Conservation (phyloP, 495 filamentous ascomycete genomes). For the Tuber melanosporum region DNA sequence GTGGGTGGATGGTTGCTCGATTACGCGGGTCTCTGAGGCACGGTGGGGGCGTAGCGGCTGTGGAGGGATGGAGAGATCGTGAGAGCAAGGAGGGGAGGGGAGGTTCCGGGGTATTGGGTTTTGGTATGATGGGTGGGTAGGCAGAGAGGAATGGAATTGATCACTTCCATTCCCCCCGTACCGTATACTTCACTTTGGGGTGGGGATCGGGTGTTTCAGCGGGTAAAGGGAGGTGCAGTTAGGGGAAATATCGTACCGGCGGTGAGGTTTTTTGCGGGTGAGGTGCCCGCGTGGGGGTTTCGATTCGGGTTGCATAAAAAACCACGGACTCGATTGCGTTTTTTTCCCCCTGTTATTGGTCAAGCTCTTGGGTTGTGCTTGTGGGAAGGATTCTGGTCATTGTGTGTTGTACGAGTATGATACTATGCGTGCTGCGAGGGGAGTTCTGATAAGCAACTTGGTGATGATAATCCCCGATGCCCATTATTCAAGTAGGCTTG, state of each 20-base stretch:
- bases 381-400: neutral
- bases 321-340: neutral
- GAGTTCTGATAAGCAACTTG: neutral
- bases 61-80: neutral
- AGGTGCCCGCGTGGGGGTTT: neutral
- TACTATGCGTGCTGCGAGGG: neutral
- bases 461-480: neutral
- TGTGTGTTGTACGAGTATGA: neutral
- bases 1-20: neutral
- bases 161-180: neutral
- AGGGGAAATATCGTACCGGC: neutral
- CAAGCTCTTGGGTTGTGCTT: neutral
- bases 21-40: neutral
- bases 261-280: neutral
- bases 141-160: neutral
- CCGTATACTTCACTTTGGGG: neutral
- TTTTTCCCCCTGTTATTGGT: neutral
- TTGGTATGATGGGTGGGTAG: neutral
- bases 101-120: neutral
- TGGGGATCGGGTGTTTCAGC: neutral
- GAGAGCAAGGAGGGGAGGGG: neutral
- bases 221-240: neutral
- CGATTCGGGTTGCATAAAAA: neutral
- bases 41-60: neutral
- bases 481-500: neutral